Percentiles rank a stretch among this genome's conserved stretches.
Conservation (phyloP, 352 stramenopile genomes). For the Phytophthora pluvialis region DNA sequence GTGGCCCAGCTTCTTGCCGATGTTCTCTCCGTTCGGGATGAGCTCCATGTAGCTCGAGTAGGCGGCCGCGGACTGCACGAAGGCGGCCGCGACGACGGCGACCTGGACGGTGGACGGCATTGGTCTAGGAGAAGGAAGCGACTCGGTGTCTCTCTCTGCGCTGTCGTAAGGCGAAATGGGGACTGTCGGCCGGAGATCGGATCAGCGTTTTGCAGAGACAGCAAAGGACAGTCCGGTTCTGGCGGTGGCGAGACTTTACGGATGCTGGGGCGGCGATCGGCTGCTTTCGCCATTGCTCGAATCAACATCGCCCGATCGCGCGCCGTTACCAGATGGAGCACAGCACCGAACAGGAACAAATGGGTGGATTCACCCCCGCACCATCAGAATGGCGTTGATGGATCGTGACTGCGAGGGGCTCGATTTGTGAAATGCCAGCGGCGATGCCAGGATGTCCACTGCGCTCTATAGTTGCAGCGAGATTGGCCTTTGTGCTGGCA, state of each 20-base stretch:
- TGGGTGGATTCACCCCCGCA: conserved; percentile 15
- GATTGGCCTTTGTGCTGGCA: neutral
- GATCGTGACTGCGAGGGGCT: conserved; percentile 20
- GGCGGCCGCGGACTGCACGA: conserved; percentile 26
- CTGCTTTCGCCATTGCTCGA: conserved; percentile 20
- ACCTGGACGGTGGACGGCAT: conserved; percentile 36
- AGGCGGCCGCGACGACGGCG: conserved; percentile 24
- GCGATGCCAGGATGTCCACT: conserved; percentile 9
- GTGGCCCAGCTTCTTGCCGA: conserved; percentile 52
- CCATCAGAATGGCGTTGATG: conserved; percentile 25
- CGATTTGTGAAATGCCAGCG: conserved; percentile 30
- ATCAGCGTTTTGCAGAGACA: conserved; percentile 17
- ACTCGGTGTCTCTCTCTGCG: conserved; percentile 8
- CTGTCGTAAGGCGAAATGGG: conserved; percentile 38
- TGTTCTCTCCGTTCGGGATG: conserved; percentile 55
- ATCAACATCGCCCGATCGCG: conserved; percentile 18
- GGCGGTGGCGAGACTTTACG: conserved; percentile 41
- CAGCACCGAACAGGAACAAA: conserved; percentile 8
- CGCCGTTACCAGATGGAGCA: conserved; percentile 19
- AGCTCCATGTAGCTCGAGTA: conserved; percentile 43
- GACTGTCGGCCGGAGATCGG: conserved; percentile 9
- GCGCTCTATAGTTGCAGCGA: neutral
- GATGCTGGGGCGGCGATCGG: conserved; percentile 25
- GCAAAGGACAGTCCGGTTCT: conserved; percentile 18
- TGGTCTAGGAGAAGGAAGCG: neutral